Conservation (phyloP, 2,329 filamentous ascomycete genomes). For the Coniochaeta prunicola region DNA sequence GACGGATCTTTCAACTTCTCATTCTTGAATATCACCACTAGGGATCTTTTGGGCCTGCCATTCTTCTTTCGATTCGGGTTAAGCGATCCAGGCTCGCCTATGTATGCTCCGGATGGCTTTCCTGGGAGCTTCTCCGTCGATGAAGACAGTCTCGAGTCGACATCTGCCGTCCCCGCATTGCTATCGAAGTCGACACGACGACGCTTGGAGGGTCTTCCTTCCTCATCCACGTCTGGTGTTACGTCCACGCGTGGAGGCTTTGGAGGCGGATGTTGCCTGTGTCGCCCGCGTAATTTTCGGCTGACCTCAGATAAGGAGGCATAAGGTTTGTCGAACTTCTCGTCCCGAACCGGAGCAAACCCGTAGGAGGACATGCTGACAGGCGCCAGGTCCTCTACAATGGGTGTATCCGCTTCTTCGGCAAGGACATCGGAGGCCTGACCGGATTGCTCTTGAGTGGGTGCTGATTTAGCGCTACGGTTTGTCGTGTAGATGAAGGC, state of each 20-base stretch:
- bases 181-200: not conserved
- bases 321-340: not conserved
- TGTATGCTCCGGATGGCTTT: conserved; percentile 12
- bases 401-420: too few relatives aligned
- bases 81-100: conserved; percentile 19
- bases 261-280: not conserved
- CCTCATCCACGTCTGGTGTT: not conserved
- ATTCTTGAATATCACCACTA: conserved; percentile 21
- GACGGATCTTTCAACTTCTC: conserved; percentile 16
- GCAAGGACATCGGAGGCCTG: not conserved
- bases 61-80: conserved; percentile 16
- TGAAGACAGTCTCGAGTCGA: not conserved
- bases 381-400: not conserved
- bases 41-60: conserved; percentile 22
- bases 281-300: not conserved
- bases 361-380: not conserved
- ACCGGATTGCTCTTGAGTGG: not conserved
- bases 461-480: not conserved
- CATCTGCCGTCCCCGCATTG: conserved; percentile 1
- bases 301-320: not conserved
- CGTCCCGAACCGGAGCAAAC: not conserved
- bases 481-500: conserved; percentile 31
- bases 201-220: not conserved
- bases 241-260: not conserved
- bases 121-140: not conserved